Evolutionary conservation across 768 basidiomycete genomes (phyloP).

Genomic region (Cyathus striatus): DNA sequence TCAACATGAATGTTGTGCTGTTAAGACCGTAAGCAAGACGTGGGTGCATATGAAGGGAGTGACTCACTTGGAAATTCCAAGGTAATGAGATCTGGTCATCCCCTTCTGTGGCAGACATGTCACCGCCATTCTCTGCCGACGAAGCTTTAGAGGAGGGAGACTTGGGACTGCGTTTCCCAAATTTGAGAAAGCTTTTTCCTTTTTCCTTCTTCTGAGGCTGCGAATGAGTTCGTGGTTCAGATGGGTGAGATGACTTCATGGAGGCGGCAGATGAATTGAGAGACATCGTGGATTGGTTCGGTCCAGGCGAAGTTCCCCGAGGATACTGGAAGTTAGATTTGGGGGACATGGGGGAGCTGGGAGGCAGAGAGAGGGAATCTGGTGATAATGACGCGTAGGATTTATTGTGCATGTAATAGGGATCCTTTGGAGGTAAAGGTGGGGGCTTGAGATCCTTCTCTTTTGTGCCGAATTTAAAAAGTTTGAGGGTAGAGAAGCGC

Average conservation of each 20-base stretch:
- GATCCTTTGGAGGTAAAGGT: constrained; percentile 63
- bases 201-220: constrained; percentile 25
- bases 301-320: constrained; percentile 23
- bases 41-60: not conserved
- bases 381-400: constrained; percentile 45
- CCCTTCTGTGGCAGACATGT: constrained; percentile 19
- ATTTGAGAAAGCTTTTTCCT: constrained; percentile 36
- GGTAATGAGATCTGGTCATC: constrained; percentile 65
- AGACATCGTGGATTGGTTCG: constrained; percentile 29
- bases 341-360: constrained; percentile 34
- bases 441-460: constrained; percentile 36
- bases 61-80: constrained; percentile 70
- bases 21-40: constrained; percentile 3
- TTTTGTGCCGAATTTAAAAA: constrained; percentile 23
- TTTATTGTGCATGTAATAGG: constrained; percentile 39
- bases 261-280: constrained; percentile 29
- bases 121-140: constrained; percentile 10
- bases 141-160: constrained; percentile 10
- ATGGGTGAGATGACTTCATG: constrained; percentile 18
- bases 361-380: constrained; percentile 31
- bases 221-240: constrained; percentile 11
- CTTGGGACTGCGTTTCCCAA: constrained; percentile 30
- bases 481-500: constrained; percentile 27
- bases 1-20: constrained; percentile 80
- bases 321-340: constrained; percentile 28